Base-by-base conservation (phyloP, 2,329 filamentous ascomycete species). In the Pseudogymnoascus sp. region DNA sequence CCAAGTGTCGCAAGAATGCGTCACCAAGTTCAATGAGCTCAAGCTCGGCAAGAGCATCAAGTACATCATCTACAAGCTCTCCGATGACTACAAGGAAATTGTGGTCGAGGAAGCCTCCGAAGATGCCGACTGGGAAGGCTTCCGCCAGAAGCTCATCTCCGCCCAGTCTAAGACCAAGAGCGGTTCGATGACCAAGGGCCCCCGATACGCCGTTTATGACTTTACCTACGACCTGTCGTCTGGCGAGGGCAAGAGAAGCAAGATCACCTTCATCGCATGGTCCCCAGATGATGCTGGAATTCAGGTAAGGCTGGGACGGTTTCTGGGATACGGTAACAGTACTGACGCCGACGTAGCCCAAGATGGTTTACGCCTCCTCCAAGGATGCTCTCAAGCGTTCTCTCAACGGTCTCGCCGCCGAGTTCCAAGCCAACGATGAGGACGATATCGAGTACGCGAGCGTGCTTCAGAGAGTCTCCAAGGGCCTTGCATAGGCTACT, bases 331-430 rank as follows among this genome's bases (percentile, higher is more conserved):
- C 22, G 35, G 39, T 66, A 60, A 67, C 47, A 41, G n/a, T 37
- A 58, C 57, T 28, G 28, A 41, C 66, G 54, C 18, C 30, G 16
- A n/a, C 50, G 62, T 67, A 91, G 89, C 82, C 87, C 76, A 91
- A 91, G 82, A 94, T 94, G 90, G 82, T 91, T 75, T 94, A 93
- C 81, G 88, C 89, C 70, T 89, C 90, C 59, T 94, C 90, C 76
- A 94, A 93, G 80, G 88, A 92, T 70, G 87, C 88, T 63, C 82
- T 94, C 68, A 93, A 91, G 83, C 86, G 87, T 75, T 76, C 88
- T 58, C 83, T 94, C 65, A 89, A 84, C 72, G 89, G 89, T 65
- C 78, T 93, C 69, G 87, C 87, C 64, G 78, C 80, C 69, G 89
- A 93, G 74, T 81, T 92, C 70, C 89, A 94, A 80, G 89, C 89